Evolutionary conservation across 2,329 filamentous ascomycete species (phyloP).

Genomic region (Ophiocordyceps camponoti-rufipedis): DNA sequence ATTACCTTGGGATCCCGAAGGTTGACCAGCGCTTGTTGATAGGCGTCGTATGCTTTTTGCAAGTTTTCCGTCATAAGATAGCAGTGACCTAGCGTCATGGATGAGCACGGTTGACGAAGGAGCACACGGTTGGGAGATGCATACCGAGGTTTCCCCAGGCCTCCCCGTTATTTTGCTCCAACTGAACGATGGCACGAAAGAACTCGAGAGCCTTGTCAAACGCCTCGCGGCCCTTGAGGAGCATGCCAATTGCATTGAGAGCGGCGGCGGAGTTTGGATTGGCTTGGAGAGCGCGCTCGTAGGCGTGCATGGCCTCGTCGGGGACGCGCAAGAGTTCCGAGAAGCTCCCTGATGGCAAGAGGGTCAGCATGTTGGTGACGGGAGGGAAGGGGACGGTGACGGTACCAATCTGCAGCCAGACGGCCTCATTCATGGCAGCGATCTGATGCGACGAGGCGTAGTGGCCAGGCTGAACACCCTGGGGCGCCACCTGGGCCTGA

Average conservation of each 20-base stretch:
- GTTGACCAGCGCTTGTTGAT: slow-evolving; percentile 89
- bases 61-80: slow-evolving; percentile 98
- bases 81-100: slow-evolving; percentile 55
- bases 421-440: slow-evolving; percentile 60
- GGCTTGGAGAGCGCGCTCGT: slow-evolving; percentile 74
- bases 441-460: slow-evolving; percentile 58
- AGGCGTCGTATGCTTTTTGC: slow-evolving; percentile 90
- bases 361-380: background rate
- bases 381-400: slow-evolving; percentile 3
- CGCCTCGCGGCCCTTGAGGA: slow-evolving; percentile 79
- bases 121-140: slow-evolving; percentile 12
- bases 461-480: slow-evolving; percentile 36
- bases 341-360: slow-evolving; percentile 45
- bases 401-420: slow-evolving; percentile 89
- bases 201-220: slow-evolving; percentile 92
- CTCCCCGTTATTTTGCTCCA: slow-evolving; percentile 79
- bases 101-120: slow-evolving; percentile 5
- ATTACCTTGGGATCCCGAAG: slow-evolving; percentile 75
- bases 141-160: slow-evolving; percentile 89
- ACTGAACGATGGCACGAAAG: slow-evolving; percentile 73
- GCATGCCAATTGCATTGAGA: slow-evolving; percentile 86
- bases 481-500: slow-evolving; percentile 39
- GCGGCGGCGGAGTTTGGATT: slow-evolving; percentile 79
- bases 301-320: slow-evolving; percentile 77
- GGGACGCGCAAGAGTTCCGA: slow-evolving; percentile 76